These are phyloP conservation scores for Gossypium trilobum DNA, from an alignment of 441 rosid species.

Conservation along the genomic window DNA sequence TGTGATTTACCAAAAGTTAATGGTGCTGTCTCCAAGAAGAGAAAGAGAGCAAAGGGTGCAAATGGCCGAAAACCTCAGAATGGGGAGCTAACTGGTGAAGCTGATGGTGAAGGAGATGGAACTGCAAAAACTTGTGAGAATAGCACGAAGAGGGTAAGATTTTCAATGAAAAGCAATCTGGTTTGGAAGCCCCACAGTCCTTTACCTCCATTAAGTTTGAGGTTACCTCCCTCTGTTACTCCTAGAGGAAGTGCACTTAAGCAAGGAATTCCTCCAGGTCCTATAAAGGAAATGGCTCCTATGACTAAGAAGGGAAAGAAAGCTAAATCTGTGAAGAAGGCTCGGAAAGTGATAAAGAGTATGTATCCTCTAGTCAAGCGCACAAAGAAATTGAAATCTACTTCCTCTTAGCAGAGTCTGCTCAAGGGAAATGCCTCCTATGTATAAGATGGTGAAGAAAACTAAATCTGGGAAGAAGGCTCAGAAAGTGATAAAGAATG, in stretches of 20 bases:
- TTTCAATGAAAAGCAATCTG: constrained; percentile 66
- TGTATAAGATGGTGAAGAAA: constrained; percentile 44
- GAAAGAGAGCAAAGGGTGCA: constrained; percentile 60
- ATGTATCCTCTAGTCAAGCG: constrained; percentile 35
- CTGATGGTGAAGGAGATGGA: constrained; percentile 29
- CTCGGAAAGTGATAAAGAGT: constrained; percentile 43
- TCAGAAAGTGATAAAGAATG: constrained; percentile 41
- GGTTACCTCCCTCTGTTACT: constrained; percentile 85
- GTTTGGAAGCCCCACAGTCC: constrained; percentile 83
- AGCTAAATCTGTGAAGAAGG: constrained; percentile 37
- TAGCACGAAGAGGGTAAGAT: constrained; percentile 75
- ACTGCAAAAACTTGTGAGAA: constrained; percentile 41
- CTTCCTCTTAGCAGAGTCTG: constrained; percentile 13
- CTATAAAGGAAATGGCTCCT: constrained; percentile 51
- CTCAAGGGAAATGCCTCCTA: constrained; percentile 39
- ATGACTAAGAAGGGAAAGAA: constrained; percentile 45
- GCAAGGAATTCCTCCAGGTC: constrained; percentile 83
- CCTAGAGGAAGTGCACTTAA: constrained; percentile 98
- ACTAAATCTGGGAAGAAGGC: constrained; percentile 36
- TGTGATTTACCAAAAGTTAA: constrained; percentile 33
- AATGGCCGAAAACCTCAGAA: constrained; percentile 21
- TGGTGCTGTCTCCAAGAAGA: constrained; percentile 46
- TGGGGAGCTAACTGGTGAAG: constrained; percentile 21
- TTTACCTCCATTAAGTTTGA: constrained; percentile 74
- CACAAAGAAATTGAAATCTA: constrained; percentile 41